phyloP scores from a whole-genome alignment of 1,139 yeast species.

The Zygosaccharomyces pseudobailii region DNA sequence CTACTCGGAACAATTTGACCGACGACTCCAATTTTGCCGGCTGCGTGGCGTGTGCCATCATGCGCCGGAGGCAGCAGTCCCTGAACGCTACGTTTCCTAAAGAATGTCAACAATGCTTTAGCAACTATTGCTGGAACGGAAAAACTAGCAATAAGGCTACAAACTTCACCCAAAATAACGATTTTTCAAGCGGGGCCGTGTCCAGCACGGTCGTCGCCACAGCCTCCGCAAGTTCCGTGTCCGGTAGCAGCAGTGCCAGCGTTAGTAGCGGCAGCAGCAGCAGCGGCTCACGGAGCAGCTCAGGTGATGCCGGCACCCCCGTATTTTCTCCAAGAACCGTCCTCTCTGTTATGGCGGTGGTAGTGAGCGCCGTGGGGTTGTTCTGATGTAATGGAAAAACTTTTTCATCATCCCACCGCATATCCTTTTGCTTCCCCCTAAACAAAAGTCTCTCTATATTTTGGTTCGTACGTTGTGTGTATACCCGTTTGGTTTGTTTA shows the following conservation, averaged over 20 bases:
- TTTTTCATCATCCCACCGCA: neutral
- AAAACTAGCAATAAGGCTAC: conserved; percentile 18
- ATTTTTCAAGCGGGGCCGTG: conserved; percentile 12
- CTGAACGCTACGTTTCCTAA: conserved; percentile 56
- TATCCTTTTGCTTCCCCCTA: neutral
- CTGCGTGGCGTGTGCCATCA: conserved; percentile 85
- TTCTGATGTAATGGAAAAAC: neutral
- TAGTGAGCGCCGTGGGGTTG: conserved; percentile 9
- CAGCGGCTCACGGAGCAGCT: conserved; percentile 6
- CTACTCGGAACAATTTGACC: conserved; percentile 69
- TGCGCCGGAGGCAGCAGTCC: conserved; percentile 78
- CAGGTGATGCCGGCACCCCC: conserved; percentile 8
- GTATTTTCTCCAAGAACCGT: conserved; percentile 1
- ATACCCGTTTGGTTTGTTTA: neutral
- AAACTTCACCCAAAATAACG: conserved; percentile 12
- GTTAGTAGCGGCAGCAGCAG: neutral
- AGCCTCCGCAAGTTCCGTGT: conserved; percentile 8
- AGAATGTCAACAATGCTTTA: conserved; percentile 71
- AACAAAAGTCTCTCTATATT: neutral
- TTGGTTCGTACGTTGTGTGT: neutral
- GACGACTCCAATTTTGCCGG: conserved; percentile 68
- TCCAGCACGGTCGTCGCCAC: conserved; percentile 3
- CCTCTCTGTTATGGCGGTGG: conserved; percentile 6
- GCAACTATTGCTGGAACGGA: conserved; percentile 82
- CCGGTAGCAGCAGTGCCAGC: conserved; percentile 2